Base-by-base conservation (phyloP, 2,329 filamentous ascomycete species). In the Pseudogymnoascus sp. region DNA sequence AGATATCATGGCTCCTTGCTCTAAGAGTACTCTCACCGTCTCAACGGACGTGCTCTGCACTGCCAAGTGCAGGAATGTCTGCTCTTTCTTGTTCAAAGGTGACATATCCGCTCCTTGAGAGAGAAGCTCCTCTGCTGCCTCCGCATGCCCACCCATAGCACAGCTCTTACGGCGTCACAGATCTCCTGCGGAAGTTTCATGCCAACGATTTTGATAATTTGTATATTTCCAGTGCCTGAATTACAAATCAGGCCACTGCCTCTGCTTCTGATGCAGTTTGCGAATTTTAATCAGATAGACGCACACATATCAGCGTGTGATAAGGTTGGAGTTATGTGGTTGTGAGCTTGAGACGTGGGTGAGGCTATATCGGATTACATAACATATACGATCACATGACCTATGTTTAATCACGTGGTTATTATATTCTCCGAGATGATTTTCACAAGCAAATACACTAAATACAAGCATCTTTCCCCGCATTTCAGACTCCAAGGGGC, bases 401-500 rank as follows among this genome's bases (percentile, higher is more conserved):
- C 28, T 31, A 9, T 31, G 7, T 34, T 34, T 34, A 34, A 34
- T 34, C 9, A 34, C 31, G 31, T 34, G 31, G 31, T 34, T 34
- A 34, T 34, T 34, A 34, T 34, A 11, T 8, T 28, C 25, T 11
- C 7, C 28, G 11, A 31, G 21, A 31, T 31, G 28, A 31, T 31
- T 31, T 34, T 56, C 49, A 56, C 49, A 56, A 34, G 49, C 49
- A 34, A 56, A 23, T 16, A 18, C 11, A 34, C 49, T 12, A 34
- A 31, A 34, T 56, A 56, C 49, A 56, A 18, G 49, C 49, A 34
- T 56, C n/a, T 34, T 53, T 56, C 49, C 49, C 49, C 49, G 49
- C 49, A 56, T 56, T 56, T 34, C 28, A 56, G n/a, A 16, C 28
- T 31, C 49, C 18, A 7, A 34, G 28, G 49, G 25, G 25, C 3